Evolutionary conservation across 1,284 basidiomycete species (phyloP), one percentile per base, ranked within the genome.

Genomic region (Meira miltonrushii): DNA sequence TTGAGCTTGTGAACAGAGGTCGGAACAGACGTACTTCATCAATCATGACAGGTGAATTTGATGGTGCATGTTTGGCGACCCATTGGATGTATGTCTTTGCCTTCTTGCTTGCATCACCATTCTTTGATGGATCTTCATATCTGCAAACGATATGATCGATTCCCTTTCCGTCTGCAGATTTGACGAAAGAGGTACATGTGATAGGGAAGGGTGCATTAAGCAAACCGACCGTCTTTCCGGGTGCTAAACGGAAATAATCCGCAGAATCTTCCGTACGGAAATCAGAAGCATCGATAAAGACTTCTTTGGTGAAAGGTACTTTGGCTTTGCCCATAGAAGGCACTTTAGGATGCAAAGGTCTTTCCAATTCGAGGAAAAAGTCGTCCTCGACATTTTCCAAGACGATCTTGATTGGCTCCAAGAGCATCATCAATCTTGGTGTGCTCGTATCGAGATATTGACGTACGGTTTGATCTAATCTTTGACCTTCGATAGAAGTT

Each of bases 61-160:
- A 87, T 6, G 86, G 81, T 11, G 84, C 82, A 72, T 93, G 88
- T 67, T 90, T 87, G 46, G 90, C 92, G 15, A 98, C 90, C 95
- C 95, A 99, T 78, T 98, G 95, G 75, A 99, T 92, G 81, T 88
- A 98, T 13, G 92, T 88, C 79, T 96, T 95, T 37, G 92, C 88
- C 78, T 96, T 97, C 54, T 66, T 57, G 79, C 85, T 87, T 43
- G 48, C 58, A 33, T 82, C 79, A 38, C 72, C 75, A 17, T 67
- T 65, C n/a, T 41, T 19, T n/a, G 39, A n/a, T 23, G 50, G 50
- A 43, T 60, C 58, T 49, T 96, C 92, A 33, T 92, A 81, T 40
- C 82, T 84, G 77, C 88, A 90, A 55, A 88, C 79, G 79, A 94
- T 91, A 3, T 82, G 82, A 9, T 94, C 87, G 54, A 85, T 81